Evolutionary conservation across 2,329 filamentous ascomycete genomes (phyloP), one percentile per base, ranked within the genome.

Genomic region (Microsporum ferrugineum): DNA sequence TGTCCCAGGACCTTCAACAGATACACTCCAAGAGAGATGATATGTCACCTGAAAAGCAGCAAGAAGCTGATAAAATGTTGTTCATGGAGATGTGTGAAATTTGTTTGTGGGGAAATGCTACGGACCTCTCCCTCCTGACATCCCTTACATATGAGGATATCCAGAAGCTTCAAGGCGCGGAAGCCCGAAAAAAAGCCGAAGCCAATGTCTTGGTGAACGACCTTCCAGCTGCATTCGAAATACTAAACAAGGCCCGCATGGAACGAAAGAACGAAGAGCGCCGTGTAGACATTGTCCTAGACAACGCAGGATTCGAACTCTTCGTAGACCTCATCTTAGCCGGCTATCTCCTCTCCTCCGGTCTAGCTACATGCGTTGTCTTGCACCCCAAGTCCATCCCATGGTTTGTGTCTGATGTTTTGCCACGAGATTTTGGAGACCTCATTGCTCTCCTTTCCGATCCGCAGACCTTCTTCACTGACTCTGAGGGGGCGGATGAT

Each of bases 401-500:
- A 0, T 99, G 94, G 94, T 99, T 97, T 71, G 94, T 99, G 56
- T 96, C 91, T 0, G 94, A 99, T 69, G 94, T 97, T 2, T 76
- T 96, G 8, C 91, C 92, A 0, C 81, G 79, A 45, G 94, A 99
- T 75, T 96, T 97, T 68, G 81, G 80, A 0, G 85, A 87, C n/a
- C 82, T 97, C 1, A 83, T 99, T 58, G 85, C 83, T 64, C 89
- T 88, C 3, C 81, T 99, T n/a, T 83, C 86, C 5, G 82, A 85
- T 66, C 89, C 94, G 0, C 84, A 87, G 67, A 69, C 75, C 8
- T 96, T 97, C 74, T 97, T 94, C 76, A 84, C 84, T 0, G 85
- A 86, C 0, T 84, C 91, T 34, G 89, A 91, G 10, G 75, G 77
- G 2, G 45, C 8, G 6, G 68, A 71, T 7, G 82, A 85, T 63